Conservation (phyloP, 257 asterid genomes). For the Thymus mandschuricus region DNA sequence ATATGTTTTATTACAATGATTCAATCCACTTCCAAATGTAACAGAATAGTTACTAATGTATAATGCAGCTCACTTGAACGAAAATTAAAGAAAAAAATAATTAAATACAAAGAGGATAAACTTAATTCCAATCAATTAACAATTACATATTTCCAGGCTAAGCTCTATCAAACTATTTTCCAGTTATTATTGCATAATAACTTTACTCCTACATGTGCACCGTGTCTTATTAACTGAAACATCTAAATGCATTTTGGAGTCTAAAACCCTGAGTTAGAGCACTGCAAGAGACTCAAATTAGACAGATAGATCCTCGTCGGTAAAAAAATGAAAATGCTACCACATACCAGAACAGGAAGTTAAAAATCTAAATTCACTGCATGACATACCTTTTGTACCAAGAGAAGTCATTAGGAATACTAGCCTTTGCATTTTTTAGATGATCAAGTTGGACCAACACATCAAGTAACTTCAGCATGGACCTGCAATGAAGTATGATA, state of each 20-base stretch:
- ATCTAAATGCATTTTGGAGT: slow-evolving; percentile 6
- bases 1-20: not conserved
- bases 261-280: slow-evolving; percentile 5
- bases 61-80: not conserved
- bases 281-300: slow-evolving; percentile 5
- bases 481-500: slow-evolving; percentile 62
- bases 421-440: slow-evolving; percentile 98
- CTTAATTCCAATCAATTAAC: not conserved
- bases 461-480: slow-evolving; percentile 93
- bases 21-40: slow-evolving; percentile 5
- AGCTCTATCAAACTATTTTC: slow-evolving; percentile 4
- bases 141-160: slow-evolving; percentile 1
- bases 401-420: slow-evolving; percentile 98
- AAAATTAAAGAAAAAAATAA: not conserved
- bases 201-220: slow-evolving; percentile 2
- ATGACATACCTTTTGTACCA: slow-evolving; percentile 94
- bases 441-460: slow-evolving; percentile 96
- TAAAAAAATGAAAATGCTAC: not conserved
- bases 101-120: not conserved
- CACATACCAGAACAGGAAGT: slow-evolving; percentile 16
- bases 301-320: not conserved
- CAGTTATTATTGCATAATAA: not conserved
- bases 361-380: slow-evolving; percentile 16
- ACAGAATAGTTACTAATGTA: slow-evolving; percentile 11
- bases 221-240: slow-evolving; percentile 7